Conservation (phyloP, 495 filamentous ascomycete species). For the Hypoxylon cercidicola region DNA sequence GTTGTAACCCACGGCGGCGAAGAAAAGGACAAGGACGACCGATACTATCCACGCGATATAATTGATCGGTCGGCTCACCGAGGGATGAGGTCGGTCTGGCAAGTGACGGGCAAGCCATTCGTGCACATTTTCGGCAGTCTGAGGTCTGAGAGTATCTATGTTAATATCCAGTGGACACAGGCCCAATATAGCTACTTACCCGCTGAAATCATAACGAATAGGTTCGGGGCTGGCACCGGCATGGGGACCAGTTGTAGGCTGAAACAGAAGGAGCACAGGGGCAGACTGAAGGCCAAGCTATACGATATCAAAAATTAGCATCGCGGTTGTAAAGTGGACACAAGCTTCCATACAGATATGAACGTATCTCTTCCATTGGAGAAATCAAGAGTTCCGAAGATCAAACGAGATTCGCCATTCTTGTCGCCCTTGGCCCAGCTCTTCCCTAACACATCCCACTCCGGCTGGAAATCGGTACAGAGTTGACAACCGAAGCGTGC, state of each 20-base stretch:
- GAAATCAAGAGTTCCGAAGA: slow-evolving; percentile 93
- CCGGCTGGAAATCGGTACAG: slow-evolving; percentile 90
- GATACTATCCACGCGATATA: slow-evolving; percentile 78
- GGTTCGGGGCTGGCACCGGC: slow-evolving; percentile 75
- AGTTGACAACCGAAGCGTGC: slow-evolving; percentile 84
- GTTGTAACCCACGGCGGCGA: slow-evolving; percentile 73
- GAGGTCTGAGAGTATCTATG: slow-evolving; percentile 60
- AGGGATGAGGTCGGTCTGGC: slow-evolving; percentile 75
- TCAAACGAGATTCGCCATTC: slow-evolving; percentile 72
- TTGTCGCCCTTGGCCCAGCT: slow-evolving; percentile 90
- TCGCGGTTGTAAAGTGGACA: background rate
- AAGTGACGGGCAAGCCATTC: slow-evolving; percentile 82
- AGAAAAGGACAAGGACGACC: slow-evolving; percentile 72
- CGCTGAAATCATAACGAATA: slow-evolving; percentile 86
- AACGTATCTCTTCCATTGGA: slow-evolving; percentile 84
- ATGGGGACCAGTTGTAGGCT: slow-evolving; percentile 85
- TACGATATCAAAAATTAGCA: slow-evolving; percentile 22
- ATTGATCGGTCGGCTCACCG: slow-evolving; percentile 85
- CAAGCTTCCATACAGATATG: slow-evolving; percentile 73
- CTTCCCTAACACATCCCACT: slow-evolving; percentile 88
- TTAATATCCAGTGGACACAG: slow-evolving; percentile 17
- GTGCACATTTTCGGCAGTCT: slow-evolving; percentile 80
- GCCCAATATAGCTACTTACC: slow-evolving; percentile 63
- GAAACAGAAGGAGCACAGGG: slow-evolving; percentile 88
- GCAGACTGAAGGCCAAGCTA: slow-evolving; percentile 96